A percentile compares a stretch with the other conserved stretches of the same genome.
phyloP scores from a whole-genome alignment of 805 yeast species.

The Saccharomycopsis lassenensis region DNA sequence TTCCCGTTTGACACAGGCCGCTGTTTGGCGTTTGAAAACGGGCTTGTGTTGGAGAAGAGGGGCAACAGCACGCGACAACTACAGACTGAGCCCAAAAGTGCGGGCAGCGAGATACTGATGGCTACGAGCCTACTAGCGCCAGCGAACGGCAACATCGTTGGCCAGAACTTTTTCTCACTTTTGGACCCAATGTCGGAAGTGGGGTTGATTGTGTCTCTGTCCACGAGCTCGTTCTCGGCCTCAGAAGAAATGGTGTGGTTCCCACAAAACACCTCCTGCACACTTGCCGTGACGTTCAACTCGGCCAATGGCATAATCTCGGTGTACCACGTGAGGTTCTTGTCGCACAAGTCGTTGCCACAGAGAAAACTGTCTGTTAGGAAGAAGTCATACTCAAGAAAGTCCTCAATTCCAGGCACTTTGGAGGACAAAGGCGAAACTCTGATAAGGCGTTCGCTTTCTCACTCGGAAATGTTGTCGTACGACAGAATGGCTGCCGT shows the following conservation, averaged over 20 bases:
- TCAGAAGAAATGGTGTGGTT: conserved; percentile 47
- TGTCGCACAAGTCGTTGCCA: conserved; percentile 19
- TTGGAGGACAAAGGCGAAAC: not conserved
- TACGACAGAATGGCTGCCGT: conserved; percentile 37
- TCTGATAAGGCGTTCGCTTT: conserved; percentile 22
- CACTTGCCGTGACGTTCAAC: conserved; percentile 48
- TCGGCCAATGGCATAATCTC: conserved; percentile 33
- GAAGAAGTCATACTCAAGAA: conserved; percentile 19
- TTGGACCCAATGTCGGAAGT: conserved; percentile 68
- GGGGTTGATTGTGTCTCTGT: conserved; percentile 60
- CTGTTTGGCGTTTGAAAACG: conserved; percentile 58
- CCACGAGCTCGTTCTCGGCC: conserved; percentile 52
- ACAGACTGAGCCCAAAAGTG: too few relatives aligned
- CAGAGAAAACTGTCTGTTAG: conserved; percentile 11
- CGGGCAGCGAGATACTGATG: too few relatives aligned
- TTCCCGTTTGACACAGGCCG: conserved; percentile 57
- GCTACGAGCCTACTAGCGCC: too few relatives aligned
- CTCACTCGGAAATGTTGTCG: conserved; percentile 31
- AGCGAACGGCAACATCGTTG: too few relatives aligned
- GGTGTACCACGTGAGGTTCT: conserved; percentile 46
- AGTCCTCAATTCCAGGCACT: not conserved
- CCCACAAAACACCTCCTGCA: conserved; percentile 32
- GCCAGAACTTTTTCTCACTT: conserved; percentile 52
- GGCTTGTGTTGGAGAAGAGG: conserved; percentile 56
- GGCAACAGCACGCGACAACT: too few relatives aligned